Conservation (phyloP, 768 basidiomycete species). For the Tubosaeta sp. region DNA sequence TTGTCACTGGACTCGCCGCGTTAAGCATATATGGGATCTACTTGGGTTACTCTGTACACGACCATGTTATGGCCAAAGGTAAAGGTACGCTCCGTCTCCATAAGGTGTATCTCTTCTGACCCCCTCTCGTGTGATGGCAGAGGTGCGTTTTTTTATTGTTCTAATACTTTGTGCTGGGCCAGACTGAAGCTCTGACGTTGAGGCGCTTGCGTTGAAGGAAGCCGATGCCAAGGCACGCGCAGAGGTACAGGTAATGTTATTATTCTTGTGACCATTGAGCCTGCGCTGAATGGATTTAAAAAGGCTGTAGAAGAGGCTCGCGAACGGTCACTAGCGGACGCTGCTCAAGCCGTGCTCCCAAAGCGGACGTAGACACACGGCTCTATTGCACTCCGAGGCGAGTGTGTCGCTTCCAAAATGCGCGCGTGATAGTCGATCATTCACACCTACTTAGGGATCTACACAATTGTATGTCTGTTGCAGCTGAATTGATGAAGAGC, state of each 20-base stretch:
- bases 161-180: not conserved
- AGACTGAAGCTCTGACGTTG: not conserved
- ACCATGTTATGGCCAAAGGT: slow-evolving; percentile 29
- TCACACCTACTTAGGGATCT: not conserved
- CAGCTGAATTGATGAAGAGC: not conserved
- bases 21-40: slow-evolving; percentile 30
- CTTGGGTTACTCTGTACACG: slow-evolving; percentile 30
- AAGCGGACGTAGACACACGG: slow-evolving; percentile 8
- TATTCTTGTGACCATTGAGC: not conserved
- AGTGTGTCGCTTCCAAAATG: not conserved
- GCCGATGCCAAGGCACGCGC: slow-evolving; percentile 18
- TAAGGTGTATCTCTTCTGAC: not conserved
- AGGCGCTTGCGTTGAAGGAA: slow-evolving; percentile 23
- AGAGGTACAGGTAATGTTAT: slow-evolving; percentile 13
- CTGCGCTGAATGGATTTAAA: not conserved
- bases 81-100: slow-evolving; percentile 20
- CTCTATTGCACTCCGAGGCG: not conserved
- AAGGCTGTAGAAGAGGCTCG: slow-evolving; percentile 28
- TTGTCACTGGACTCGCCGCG: slow-evolving; percentile 27
- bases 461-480: not conserved
- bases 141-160: slow-evolving; percentile 14
- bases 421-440: not conserved
- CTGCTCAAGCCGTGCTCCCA: slow-evolving; percentile 25
- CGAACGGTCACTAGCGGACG: slow-evolving; percentile 28
- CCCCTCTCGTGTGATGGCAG: slow-evolving; percentile 1